phyloP scores from a whole-genome alignment of 768 basidiomycete genomes.

The Lentinula raphanica region DNA sequence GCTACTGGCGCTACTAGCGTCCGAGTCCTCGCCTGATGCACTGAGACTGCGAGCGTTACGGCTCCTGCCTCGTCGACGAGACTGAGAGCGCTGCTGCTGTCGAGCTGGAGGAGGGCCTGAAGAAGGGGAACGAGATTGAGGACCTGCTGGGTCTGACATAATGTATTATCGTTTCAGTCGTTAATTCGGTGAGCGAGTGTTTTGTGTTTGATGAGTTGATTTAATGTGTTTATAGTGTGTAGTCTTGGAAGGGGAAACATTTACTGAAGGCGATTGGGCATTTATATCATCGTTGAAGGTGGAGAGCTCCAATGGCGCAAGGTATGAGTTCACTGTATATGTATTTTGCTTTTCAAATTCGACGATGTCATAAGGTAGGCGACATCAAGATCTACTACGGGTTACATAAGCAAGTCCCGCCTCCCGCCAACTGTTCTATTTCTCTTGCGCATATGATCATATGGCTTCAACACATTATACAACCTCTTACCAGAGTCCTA shows the following conservation, averaged over 20 bases:
- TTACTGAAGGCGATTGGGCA: background rate
- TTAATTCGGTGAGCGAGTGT: background rate
- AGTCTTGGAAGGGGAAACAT: background rate
- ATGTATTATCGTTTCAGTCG: background rate
- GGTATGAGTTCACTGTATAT: constrained; percentile 3
- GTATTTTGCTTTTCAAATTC: background rate
- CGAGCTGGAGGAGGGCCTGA: background rate
- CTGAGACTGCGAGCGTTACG: background rate
- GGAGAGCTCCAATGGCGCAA: constrained; percentile 1
- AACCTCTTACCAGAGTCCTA: no score
- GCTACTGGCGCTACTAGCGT: constrained; percentile 1
- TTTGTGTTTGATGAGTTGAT: background rate
- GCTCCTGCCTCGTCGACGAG: constrained; percentile 1
- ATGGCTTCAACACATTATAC: no score
- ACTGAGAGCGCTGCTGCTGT: constrained; percentile 1
- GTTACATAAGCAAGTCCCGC: no score
- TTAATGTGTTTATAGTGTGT: background rate
- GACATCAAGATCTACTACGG: no score
- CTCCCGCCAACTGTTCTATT: no score
- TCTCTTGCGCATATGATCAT: no score
- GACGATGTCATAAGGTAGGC: background rate
- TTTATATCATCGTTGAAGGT: background rate
- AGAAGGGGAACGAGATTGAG: constrained; percentile 4
- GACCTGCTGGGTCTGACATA: background rate
- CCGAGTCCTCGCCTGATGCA: background rate